Conservation (phyloP, 1,284 basidiomycete genomes). For the Bjerkandera adusta region DNA sequence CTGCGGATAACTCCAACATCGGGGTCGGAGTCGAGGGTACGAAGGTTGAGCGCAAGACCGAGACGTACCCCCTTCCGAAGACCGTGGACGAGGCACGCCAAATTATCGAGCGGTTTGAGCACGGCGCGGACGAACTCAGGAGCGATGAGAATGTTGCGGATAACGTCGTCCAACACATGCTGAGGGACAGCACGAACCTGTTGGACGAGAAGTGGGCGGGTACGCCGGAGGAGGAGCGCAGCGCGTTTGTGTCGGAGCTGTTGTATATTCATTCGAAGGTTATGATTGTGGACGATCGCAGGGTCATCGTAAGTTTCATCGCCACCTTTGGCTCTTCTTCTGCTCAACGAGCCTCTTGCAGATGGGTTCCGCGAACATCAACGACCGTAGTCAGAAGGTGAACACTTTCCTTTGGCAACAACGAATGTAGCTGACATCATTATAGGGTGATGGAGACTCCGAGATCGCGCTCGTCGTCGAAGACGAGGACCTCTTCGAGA, state of each 20-base stretch:
- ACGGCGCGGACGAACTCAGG: constrained; percentile 51
- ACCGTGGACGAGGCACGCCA: constrained; percentile 62
- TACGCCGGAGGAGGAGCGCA: constrained; percentile 76
- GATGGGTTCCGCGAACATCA: constrained; percentile 90
- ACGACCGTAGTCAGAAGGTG: constrained; percentile 81
- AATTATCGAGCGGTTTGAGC: constrained; percentile 67
- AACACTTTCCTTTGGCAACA: constrained; percentile 4
- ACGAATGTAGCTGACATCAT: constrained; percentile 8
- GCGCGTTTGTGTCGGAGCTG: constrained; percentile 78
- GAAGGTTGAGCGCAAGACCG: constrained; percentile 53
- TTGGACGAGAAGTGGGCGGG: constrained; percentile 81
- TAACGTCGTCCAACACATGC: constrained; percentile 78
- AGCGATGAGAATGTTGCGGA: constrained; percentile 63
- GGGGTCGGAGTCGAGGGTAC: constrained; percentile 25
- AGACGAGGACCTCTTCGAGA: constrained; percentile 77
- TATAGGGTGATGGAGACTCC: constrained; percentile 85
- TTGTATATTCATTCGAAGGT: constrained; percentile 81
- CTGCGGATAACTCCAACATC: constrained; percentile 39
- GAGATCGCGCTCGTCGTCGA: constrained; percentile 92
- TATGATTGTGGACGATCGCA: constrained; percentile 91
- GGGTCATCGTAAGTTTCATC: constrained; percentile 77
- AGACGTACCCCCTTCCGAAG: constrained; percentile 64
- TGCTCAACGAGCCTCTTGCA: constrained; percentile 26
- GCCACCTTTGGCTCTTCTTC: background rate
- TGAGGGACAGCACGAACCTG: constrained; percentile 59